Evolutionary conservation across 331 rosid genomes (phyloP).

Genomic region (Acacia pycnantha): DNA sequence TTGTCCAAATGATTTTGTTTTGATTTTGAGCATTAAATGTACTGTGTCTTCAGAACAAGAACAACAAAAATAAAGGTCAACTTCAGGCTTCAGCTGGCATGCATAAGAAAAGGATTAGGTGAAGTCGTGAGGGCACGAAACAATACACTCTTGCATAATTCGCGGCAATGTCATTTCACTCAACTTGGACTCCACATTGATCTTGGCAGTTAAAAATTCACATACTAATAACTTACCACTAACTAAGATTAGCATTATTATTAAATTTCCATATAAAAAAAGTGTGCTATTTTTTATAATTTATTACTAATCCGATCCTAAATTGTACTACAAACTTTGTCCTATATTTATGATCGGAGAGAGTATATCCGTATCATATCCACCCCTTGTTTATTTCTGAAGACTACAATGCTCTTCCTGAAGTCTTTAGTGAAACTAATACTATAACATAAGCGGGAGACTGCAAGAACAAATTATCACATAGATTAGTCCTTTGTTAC

Average conservation of each 20-base stretch:
- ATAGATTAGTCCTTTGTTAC: neutral
- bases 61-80: neutral
- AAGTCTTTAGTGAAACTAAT: no score
- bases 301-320: no score
- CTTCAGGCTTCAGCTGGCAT: conserved; percentile 5
- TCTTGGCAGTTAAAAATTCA: neutral
- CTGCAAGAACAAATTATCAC: no score
- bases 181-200: neutral
- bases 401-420: no score
- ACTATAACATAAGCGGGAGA: no score
- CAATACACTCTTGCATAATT: neutral
- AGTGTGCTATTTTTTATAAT: neutral
- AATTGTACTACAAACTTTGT: no score
- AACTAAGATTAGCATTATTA: no score
- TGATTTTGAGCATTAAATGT: neutral
- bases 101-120: neutral
- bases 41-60: neutral
- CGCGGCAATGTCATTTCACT: neutral
- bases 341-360: no score
- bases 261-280: no score
- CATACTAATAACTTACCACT: neutral
- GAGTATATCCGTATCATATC: no score
- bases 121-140: neutral
- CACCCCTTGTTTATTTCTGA: no score
- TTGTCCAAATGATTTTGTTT: neutral